Evolutionary conservation across 1,139 yeast genomes (phyloP).

Genomic region (Suhomyces kunorum): DNA sequence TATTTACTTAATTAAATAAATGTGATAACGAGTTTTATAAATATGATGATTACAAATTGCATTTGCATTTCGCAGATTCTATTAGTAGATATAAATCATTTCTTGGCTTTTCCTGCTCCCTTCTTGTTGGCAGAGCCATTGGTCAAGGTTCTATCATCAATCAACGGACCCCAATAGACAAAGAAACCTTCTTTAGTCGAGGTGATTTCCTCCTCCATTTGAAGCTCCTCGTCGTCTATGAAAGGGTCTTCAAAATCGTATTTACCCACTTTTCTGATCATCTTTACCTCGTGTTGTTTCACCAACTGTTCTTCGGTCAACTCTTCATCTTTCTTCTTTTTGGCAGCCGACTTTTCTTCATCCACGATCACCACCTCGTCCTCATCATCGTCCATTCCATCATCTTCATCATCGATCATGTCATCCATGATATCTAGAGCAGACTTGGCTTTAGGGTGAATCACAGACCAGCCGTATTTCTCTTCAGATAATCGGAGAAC

Average conservation of each 20-base stretch:
- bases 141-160: conserved; percentile 52
- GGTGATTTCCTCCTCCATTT: conserved; percentile 92
- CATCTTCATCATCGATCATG: conserved; percentile 60
- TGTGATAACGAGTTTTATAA: not conserved
- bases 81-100: conserved; percentile 11
- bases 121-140: conserved; percentile 19
- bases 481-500: conserved; percentile 80
- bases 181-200: conserved; percentile 95
- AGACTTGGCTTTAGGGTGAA: conserved; percentile 68
- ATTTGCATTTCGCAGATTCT: not conserved
- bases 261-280: conserved; percentile 76
- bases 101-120: conserved; percentile 21
- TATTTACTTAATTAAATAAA: not conserved
- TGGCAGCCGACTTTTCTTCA: conserved; percentile 25
- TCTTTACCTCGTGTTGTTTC: conserved; percentile 45
- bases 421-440: conserved; percentile 64
- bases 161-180: conserved; percentile 91
- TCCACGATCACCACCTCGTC: conserved; percentile 43
- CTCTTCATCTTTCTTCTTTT: conserved; percentile 42
- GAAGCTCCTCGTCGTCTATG: conserved; percentile 89
- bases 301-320: conserved; percentile 50
- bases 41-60: not conserved
- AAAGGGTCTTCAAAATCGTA: conserved; percentile 95
- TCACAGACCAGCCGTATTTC: conserved; percentile 75
- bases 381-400: conserved; percentile 58